Evolutionary conservation across 257 asterid genomes (phyloP).

Genomic region (Plantago ovata): DNA sequence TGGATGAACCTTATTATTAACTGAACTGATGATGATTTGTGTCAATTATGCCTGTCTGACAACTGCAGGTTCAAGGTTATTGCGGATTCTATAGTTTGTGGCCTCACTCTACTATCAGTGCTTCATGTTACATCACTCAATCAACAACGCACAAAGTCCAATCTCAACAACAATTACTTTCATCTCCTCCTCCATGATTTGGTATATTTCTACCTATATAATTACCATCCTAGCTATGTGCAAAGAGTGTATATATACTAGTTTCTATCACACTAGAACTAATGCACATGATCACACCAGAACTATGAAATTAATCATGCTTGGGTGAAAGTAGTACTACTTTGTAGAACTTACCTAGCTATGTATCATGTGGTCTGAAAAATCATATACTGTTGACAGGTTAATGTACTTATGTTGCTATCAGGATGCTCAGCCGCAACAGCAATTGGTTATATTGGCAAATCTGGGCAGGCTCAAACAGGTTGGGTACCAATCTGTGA

Average conservation of each 20-base stretch:
- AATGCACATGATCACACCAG: too few relatives aligned
- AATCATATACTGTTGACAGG: slow-evolving; percentile 21
- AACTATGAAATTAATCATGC: too few relatives aligned
- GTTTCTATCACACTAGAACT: neutral
- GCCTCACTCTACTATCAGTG: slow-evolving; percentile 28
- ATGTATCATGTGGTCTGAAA: neutral
- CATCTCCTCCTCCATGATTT: slow-evolving; percentile 32
- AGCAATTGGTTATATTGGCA: slow-evolving; percentile 40
- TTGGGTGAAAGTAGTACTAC: too few relatives aligned
- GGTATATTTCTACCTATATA: slow-evolving; percentile 18
- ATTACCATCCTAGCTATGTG: too few relatives aligned
- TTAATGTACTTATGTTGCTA: slow-evolving; percentile 25
- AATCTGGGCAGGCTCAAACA: slow-evolving; percentile 28
- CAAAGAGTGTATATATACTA: too few relatives aligned
- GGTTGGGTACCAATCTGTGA: slow-evolving; percentile 43
- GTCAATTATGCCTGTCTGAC: too few relatives aligned
- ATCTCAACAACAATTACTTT: slow-evolving; percentile 28
- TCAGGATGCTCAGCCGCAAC: slow-evolving; percentile 44
- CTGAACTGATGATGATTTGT: too few relatives aligned
- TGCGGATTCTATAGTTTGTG: slow-evolving; percentile 29
- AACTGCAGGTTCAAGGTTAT: slow-evolving; percentile 30
- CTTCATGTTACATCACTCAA: slow-evolving; percentile 23
- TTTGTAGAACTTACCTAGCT: too few relatives aligned
- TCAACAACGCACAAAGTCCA: slow-evolving; percentile 17
- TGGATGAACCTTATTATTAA: too few relatives aligned